Evolutionary conservation across 2,329 filamentous ascomycete genomes (phyloP), one percentile per base, ranked within the genome.

Genomic region (Xylaria multiplex): DNA sequence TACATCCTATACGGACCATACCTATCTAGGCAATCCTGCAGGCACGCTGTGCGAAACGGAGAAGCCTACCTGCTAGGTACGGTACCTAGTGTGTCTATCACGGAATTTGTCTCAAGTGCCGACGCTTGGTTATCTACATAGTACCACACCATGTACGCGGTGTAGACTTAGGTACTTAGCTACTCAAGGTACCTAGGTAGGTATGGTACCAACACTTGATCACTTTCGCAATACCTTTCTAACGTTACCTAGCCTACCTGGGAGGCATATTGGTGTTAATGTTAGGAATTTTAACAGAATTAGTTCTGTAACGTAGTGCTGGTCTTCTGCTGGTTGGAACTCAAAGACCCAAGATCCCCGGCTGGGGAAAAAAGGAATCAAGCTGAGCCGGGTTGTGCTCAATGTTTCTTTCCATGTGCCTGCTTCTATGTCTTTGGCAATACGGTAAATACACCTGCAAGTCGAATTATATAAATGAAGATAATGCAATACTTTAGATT

Each of bases 41-140:
- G 53, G 40, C 57, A 60, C 62, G 57, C 58, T 65, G 62, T 61
- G 58, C 62, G 58, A 65, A 62, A 50, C 19, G 37, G 46, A 56
- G 50, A 52, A 37, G 43, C 42, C 52, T 24, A 30, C 11, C 9
- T 40, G 14, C 13, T 40, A 40, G 5, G 11, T 40, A 48, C 45
- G 27, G 16, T 49, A 40, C n/a, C 6, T 48, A 27, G 43, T 6
- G 46, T 43, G 53, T 58, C 46, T 22, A 43, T 48, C 45, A 40
- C 54, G n/a, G 62, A 52, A 57, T 65, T 48, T 45, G 43, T 27
- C 46, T 50, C 55, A 62, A 65, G 56, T 68, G 62, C 66, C 66
- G 60, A 61, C 56, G 59, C 56, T 64, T 64, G 56, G 48, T 53
- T 37, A 60, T 32, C 60, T 40, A 14, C 13, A 14, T 40, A 14